Evolutionary conservation across 2,329 filamentous ascomycete species (phyloP), one percentile per base, ranked within the genome.

Genomic region (Penicillium palitans): DNA sequence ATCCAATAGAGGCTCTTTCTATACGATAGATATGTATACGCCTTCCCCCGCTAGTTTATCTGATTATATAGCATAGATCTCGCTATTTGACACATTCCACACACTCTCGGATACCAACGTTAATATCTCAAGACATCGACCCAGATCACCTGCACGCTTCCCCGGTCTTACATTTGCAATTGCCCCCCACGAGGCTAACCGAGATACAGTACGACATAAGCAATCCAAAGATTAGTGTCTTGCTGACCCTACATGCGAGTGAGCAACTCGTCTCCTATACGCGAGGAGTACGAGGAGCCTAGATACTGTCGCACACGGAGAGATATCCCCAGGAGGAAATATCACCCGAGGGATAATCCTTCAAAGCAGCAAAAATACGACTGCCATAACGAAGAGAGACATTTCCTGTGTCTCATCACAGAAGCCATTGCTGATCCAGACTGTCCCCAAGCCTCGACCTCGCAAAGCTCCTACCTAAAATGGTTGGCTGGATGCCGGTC

Each of bases 71-170:
- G 12, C 5, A 45, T 37, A 33, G 15, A 44, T 24, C 15, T 15
- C 33, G 12, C 10, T 39, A 65, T 56, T 62, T 53, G 57, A 51
- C 53, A 58, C 10, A 57, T 63, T 64, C 25, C 47, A 39, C 17
- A 19, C 19, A 21, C 48, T 39, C 19, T 54, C 56, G 59, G 59
- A 51, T 55, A 41, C 33, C 55, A 58, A 58, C 52, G 24, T 53
- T 45, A 15, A 44, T 50, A 35, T 50, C n/a, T 9, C 33, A 48
- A 50, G 44, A 45, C 48, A 39, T 37, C 33, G 52, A 61, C 55
- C 56, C 39, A 53, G 42, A 58, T 55, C 41, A 37, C 19, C 29
- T 51, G 35, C 45, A 52, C 13, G 19, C 40, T 35, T 51, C 12
- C 27, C 25, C 37, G 27, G 46, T 55, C 39, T 55, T 39, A 33